Conservation (phyloP, 352 stramenopile genomes). For the Phytopythium montanum region DNA sequence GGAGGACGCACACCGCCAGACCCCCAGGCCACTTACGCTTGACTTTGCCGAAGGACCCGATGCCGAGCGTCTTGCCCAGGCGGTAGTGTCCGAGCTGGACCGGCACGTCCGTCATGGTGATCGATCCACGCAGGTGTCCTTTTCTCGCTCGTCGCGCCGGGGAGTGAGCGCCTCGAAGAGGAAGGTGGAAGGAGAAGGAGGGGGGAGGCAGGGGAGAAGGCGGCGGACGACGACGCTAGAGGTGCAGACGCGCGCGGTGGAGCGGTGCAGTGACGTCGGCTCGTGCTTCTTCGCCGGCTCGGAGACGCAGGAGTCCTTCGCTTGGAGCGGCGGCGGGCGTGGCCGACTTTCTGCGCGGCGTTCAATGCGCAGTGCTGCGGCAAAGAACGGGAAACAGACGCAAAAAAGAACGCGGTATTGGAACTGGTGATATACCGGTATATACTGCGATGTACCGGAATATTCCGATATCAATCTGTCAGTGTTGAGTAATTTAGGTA, state of each 20-base stretch:
- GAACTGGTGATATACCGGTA: background rate
- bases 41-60: conserved; percentile 99
- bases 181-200: background rate
- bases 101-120: conserved; percentile 78
- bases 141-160: background rate
- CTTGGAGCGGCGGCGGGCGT: background rate
- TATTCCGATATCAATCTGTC: background rate
- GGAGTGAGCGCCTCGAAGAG: background rate
- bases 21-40: conserved; percentile 83
- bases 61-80: conserved; percentile 98
- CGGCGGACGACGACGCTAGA: background rate
- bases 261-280: too few relatives aligned
- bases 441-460: background rate
- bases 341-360: conserved; percentile 1
- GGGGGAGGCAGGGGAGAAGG: background rate
- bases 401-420: conserved; percentile 2
- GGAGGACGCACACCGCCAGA: background rate
- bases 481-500: too few relatives aligned
- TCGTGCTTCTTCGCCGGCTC: background rate
- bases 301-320: too few relatives aligned
- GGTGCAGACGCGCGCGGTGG: background rate
- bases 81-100: conserved; percentile 97
- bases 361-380: background rate
- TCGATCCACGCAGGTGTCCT: background rate
- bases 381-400: conserved; percentile 3